Evolutionary conservation across 1,284 basidiomycete genomes (phyloP).

Genomic region (Cryptococcus deneoformans): DNA sequence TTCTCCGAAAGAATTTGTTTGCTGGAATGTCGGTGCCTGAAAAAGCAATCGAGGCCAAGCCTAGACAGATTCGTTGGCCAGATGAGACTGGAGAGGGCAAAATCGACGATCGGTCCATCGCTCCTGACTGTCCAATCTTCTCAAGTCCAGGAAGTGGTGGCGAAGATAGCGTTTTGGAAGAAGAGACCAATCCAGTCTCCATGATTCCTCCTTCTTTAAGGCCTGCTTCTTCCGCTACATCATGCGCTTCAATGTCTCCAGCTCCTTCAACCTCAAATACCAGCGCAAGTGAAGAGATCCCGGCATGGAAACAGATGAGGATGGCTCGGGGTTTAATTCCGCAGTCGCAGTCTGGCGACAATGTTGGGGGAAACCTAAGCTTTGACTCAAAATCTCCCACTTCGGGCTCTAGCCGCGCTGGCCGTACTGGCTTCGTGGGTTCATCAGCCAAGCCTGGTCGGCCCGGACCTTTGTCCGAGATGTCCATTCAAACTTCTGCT

Average conservation of each 20-base stretch:
- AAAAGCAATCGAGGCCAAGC: not conserved
- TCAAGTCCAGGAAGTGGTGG: slow-evolving; percentile 6
- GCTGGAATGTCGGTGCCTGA: not conserved
- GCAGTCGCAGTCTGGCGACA: slow-evolving; percentile 5
- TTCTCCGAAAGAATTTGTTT: slow-evolving; percentile 9
- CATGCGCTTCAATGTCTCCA: not conserved
- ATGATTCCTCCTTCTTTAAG: slow-evolving; percentile 11
- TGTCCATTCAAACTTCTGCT: slow-evolving; percentile 3
- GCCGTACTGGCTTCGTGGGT: slow-evolving; percentile 7
- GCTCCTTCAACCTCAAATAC: not conserved
- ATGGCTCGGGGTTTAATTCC: slow-evolving; percentile 5
- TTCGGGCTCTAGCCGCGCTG: slow-evolving; percentile 1
- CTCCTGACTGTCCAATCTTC: slow-evolving; percentile 16
- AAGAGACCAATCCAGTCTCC: slow-evolving; percentile 4
- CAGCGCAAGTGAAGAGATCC: not conserved
- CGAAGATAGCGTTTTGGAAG: not conserved
- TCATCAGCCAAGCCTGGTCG: slow-evolving; percentile 6
- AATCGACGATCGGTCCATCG: slow-evolving; percentile 17
- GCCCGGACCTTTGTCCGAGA: slow-evolving; percentile 13
- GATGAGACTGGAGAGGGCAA: slow-evolving; percentile 18
- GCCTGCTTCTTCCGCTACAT: not conserved
- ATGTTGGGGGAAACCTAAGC: slow-evolving; percentile 7
- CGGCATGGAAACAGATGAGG: slow-evolving; percentile 19
- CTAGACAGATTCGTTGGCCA: slow-evolving; percentile 10
- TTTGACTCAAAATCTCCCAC: slow-evolving; percentile 5